Evolutionary conservation across 306 rosid species (phyloP), one percentile per base, ranked within the genome.

Genomic region (Quercus suber): DNA sequence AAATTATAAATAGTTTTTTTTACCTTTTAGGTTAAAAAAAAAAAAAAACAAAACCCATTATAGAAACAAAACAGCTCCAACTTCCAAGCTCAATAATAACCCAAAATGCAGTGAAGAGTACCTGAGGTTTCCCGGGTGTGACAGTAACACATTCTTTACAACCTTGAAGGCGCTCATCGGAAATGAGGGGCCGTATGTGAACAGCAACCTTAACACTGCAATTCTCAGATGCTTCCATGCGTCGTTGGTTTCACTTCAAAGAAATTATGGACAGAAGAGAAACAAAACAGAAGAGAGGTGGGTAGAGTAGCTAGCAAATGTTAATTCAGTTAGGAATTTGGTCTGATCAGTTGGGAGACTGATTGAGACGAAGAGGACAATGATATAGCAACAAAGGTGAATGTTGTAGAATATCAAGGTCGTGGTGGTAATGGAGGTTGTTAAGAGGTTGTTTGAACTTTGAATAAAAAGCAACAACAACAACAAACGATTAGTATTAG

Each of bases 121-220:
- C 95, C 95, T 90, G 97, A 21, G 93, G 92, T 76, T 90, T 90
- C 73, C 84, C 81, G 8, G 79, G 82, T 6, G 85, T 74, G 53
- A 92, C 89, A 58, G 84, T 55, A 75, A 92, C 94, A 27, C 97
- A 92, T 79, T 92, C 89, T 73, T 76, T 80, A 82, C 94, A 90
- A 53, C 93, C 94, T 73, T 90, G 94, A 55, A 78, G 87, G 68
- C 89, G 87, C 77, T 92, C 97, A 73, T 92, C 93, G 13, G 87
- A 82, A 75, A 92, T 89, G 81, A 92, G 97, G 1, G 97, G 97
- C 10, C 97, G 93, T 82, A 90, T 82, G 74, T 92, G 97, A 81
- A 92, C 87, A 64, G 94, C 94, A 71, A 92, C 97, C 86, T 92
- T 92, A 3, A 92, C 97, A 18, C 81, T 77, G 45, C 97, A 92